Evolutionary conservation across 148 eudicot genomes (phyloP), one percentile per base, ranked within the genome.

Genomic region (Gaultheria prostrata): DNA sequence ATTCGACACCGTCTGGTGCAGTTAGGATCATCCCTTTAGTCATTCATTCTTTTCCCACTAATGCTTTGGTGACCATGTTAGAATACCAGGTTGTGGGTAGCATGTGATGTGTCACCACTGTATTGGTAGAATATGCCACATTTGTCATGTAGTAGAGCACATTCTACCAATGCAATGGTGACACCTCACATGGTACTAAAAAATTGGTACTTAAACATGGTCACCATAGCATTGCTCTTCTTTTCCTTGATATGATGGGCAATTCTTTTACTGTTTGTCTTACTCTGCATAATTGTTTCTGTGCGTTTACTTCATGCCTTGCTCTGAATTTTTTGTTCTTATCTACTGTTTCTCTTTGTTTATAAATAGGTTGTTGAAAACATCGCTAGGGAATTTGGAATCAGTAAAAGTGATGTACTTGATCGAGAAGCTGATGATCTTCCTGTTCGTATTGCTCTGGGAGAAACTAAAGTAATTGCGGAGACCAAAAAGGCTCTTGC

Each of bases 381-480:
- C 84, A 89, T 97, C 86, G 94, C 99, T 67, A 87, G 99, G 82
- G 93, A 91, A 85, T 91, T 92, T 87, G 98, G 98, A 77, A 89
- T 92, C 45, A 90, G 92, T 90, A 97, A 94, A 89, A 88, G 93
- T 83, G 98, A 95, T 54, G 84, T 97, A 1, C 93, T 93, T 81
- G 98, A 93, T 87, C 91, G 89, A 67, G 98, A 97, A 89, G 92
- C 95, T 50, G 90, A 90, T 86, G 98, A 93, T 88, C 92, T 97
- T 87, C 98, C 98, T 77, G 98, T 95, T 45, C 93, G 94, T 73
- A 86, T 93, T 84, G 99, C 99, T 81, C 86, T 93, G 82, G 99
- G 95, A 83, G 99, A 97, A 89, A 93, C 98, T 86, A 91, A 95
- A 92, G 93, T 97, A 72, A 90, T 97, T 81, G 93, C 96, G 13